Evolutionary conservation across 441 rosid species (phyloP).

Genomic region (Adansonia grandidieri): DNA sequence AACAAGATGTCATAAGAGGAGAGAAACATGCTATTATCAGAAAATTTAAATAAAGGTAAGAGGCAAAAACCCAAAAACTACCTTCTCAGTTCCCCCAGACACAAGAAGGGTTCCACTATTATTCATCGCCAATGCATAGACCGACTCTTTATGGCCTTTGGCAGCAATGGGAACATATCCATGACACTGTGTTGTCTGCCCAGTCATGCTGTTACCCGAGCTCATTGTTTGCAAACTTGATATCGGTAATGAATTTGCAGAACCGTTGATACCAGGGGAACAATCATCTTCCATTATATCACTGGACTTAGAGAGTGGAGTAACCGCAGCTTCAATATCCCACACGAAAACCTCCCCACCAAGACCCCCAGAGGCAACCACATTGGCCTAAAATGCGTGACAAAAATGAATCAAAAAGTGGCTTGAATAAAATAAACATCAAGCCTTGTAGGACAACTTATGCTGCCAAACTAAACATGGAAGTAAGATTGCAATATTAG

Average conservation of each 20-base stretch:
- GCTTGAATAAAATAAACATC: constrained; percentile 28
- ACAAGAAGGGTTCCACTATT: constrained; percentile 85
- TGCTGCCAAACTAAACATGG: constrained; percentile 20
- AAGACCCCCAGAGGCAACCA: constrained; percentile 99
- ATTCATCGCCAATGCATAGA: constrained; percentile 97
- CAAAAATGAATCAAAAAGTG: constrained; percentile 70
- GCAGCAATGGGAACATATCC: constrained; percentile 81
- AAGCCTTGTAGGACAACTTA: constrained; percentile 18
- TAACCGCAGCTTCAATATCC: constrained; percentile 88
- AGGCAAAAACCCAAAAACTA: constrained; percentile 37
- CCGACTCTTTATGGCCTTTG: constrained; percentile 98
- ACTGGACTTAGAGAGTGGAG: constrained; percentile 73
- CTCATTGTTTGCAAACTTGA: constrained; percentile 79
- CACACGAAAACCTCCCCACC: constrained; percentile 98
- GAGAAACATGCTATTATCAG: constrained; percentile 8
- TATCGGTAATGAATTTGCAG: constrained; percentile 61
- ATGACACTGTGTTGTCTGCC: constrained; percentile 64
- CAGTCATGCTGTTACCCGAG: constrained; percentile 83
- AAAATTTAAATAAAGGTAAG: neutral
- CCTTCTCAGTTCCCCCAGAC: constrained; percentile 99
- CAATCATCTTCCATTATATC: constrained; percentile 78
- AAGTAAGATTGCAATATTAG: constrained; percentile 33
- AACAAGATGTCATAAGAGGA: neutral
- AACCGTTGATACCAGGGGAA: constrained; percentile 64
- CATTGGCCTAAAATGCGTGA: constrained; percentile 69